Base-by-base conservation (phyloP, 1,284 basidiomycete species). In the Moniliella sp. region DNA sequence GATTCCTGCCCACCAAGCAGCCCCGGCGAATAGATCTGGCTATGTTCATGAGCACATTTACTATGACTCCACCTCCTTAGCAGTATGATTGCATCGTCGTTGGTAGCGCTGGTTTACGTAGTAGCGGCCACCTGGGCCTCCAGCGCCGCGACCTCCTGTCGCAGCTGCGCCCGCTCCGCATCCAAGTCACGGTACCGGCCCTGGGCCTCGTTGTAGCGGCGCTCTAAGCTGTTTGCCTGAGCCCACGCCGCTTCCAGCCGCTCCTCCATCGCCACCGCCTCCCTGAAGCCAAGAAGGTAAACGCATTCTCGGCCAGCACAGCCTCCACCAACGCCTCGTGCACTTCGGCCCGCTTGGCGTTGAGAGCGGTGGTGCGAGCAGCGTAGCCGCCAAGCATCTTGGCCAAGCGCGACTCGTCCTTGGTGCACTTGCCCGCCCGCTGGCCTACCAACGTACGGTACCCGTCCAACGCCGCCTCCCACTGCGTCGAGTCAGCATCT, bases 361-460 rank as follows among this genome's bases (percentile, higher is more conserved):
- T 65, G 4, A 88, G 67, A 27, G 73, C 71, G 45, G 69, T 69
- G 26, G 75, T 75, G 10, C 88, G 72, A 23, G 71, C 70, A 52
- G 80, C 73, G 62, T 97, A 97, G 2, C 91, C 91, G 25, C 84
- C 86, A 4, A 97, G 69, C 14, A 74, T 70, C 43, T 88, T 74
- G 9, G 67, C 70, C 12, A 97, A 71, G 62, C 83, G 86, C 71
- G 88, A 93, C 66, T 97, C 91, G 3, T 70, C 62, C 65, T 94
- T 99, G 25, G 71, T 64, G 0, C 79, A 76, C 50, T 76, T 78
- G 29, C 67, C 69, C 0, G 81, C 80, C 50, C 81, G 77, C 48
- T 71, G 73, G n/a, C 73, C 64, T 75, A 99, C 82, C 28, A 65
- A 62, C n/a, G 74, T 73, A 15, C 75, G 71, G 34, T 68, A 68